Conservation (phyloP, 2,329 filamentous ascomycete genomes). For the Neonectria ditissima region DNA sequence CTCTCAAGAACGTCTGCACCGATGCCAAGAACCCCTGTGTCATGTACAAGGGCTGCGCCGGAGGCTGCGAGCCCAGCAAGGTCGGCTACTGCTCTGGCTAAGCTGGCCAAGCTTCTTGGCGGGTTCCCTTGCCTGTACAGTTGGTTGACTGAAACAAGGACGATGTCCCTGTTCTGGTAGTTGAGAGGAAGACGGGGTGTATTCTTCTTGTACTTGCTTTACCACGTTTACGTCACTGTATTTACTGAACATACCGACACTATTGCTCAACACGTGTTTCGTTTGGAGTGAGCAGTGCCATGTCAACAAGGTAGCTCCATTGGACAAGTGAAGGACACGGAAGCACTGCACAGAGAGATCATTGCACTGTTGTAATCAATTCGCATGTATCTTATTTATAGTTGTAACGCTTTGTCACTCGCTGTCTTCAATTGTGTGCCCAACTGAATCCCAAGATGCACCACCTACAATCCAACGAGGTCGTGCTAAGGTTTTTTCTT, state of each 20-base stretch:
- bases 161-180: not conserved
- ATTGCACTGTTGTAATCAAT: not conserved
- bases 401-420: not conserved
- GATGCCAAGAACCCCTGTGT: slow-evolving; percentile 39
- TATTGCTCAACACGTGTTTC: not conserved
- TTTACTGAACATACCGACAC: not conserved
- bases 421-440: not conserved
- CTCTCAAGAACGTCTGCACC: slow-evolving; percentile 43
- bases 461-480: not conserved
- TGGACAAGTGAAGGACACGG: not conserved
- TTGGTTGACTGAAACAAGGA: not conserved
- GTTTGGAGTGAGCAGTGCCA: not conserved
- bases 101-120: not conserved
- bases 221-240: not conserved
- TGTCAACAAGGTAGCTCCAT: not conserved
- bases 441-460: not conserved
- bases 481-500: not conserved
- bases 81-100: slow-evolving; percentile 43
- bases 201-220: slow-evolving; percentile 6
- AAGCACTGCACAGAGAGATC: not conserved
- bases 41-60: slow-evolving; percentile 44
- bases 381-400: not conserved
- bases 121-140: not conserved
- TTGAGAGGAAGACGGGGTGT: not conserved
- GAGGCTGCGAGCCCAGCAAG: slow-evolving; percentile 45